A percentile compares a stretch with the other conserved stretches of the same genome.
Evolutionary conservation across 257 asterid genomes (phyloP).

Genomic region (Nicotiana tabacum): DNA sequence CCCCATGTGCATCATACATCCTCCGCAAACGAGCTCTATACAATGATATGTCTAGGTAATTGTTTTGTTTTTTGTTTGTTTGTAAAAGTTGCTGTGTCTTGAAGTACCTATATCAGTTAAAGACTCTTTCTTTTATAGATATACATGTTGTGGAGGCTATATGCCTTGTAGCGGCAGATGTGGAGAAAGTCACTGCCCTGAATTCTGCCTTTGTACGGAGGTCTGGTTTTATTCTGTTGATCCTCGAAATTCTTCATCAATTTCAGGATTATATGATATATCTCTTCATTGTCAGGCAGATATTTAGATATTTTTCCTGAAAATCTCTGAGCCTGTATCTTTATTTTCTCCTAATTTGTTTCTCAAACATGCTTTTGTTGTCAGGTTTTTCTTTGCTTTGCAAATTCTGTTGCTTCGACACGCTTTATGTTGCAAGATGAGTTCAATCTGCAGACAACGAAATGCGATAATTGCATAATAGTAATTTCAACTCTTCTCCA

Average conservation of each 20-base stretch:
- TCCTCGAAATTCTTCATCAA: background rate
- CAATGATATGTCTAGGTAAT: constrained; percentile 36
- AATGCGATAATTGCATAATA: constrained; percentile 43
- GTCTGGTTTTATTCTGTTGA: constrained; percentile 6
- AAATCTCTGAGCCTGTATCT: background rate
- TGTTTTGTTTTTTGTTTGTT: background rate
- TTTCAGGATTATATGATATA: background rate
- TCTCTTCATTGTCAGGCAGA: background rate
- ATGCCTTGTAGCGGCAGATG: constrained; percentile 44
- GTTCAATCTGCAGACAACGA: constrained; percentile 38
- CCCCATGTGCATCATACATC: constrained; percentile 36
- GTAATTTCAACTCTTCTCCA: constrained; percentile 20
- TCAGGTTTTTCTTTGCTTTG: constrained; percentile 37
- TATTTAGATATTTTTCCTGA: background rate
- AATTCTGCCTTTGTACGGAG: constrained; percentile 42
- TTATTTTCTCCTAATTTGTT: background rate
- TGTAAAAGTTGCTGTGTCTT: background rate
- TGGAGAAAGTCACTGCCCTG: constrained; percentile 38
- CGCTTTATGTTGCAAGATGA: constrained; percentile 47
- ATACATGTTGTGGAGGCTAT: constrained; percentile 37
- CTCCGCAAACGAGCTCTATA: constrained; percentile 43
- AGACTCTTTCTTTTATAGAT: constrained; percentile 16
- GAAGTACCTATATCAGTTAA: background rate
- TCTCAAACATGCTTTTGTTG: background rate
- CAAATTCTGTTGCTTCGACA: constrained; percentile 39